Percentiles rank a stretch among this genome's conserved stretches.
phyloP scores from a whole-genome alignment of 495 filamentous ascomycete species.

The Neurospora sp. region DNA sequence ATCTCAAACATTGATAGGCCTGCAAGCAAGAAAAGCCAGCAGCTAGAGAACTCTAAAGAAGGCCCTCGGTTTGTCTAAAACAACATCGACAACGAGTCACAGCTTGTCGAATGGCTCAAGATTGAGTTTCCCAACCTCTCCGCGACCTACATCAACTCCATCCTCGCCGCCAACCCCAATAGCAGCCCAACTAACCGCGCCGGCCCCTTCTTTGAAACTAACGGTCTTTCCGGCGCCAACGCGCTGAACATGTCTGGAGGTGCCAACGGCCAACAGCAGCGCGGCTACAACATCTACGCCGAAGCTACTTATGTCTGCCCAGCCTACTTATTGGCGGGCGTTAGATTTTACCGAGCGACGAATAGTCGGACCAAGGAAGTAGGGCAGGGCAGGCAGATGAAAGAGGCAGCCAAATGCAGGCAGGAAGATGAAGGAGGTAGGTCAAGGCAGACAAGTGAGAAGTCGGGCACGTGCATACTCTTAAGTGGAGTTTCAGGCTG shows the following conservation, averaged over 20 bases:
- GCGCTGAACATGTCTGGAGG: slow-evolving; percentile 15
- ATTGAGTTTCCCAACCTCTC: slow-evolving; percentile 41
- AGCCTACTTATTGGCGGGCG: too few species aligned
- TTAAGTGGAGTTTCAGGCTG: too few species aligned
- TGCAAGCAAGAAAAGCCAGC: too few species aligned
- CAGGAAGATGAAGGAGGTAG: too few species aligned
- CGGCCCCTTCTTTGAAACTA: slow-evolving; percentile 18
- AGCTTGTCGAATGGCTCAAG: slow-evolving; percentile 37
- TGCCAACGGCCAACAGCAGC: slow-evolving; percentile 26
- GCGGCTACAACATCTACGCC: slow-evolving; percentile 45
- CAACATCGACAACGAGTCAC: slow-evolving; percentile 34
- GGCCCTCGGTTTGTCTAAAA: slow-evolving; percentile 32
- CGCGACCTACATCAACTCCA: slow-evolving; percentile 29
- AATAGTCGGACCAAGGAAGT: too few species aligned
- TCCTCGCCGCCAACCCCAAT: slow-evolving; percentile 28
- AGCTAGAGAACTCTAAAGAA: slow-evolving; percentile 49
- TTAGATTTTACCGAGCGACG: too few species aligned
- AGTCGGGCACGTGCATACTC: too few species aligned
- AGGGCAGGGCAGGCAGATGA: too few species aligned
- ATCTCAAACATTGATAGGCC: too few species aligned
- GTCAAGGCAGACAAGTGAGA: too few species aligned
- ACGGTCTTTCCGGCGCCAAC: slow-evolving; percentile 12
- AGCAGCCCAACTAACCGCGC: slow-evolving; percentile 4
- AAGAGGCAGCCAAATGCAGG: too few species aligned
- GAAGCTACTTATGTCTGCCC: slow-evolving; percentile 55